These are phyloP conservation scores for Moelleriella libera DNA, from an alignment of 2,329 filamentous ascomycete genomes.

Conservation along the genomic window DNA sequence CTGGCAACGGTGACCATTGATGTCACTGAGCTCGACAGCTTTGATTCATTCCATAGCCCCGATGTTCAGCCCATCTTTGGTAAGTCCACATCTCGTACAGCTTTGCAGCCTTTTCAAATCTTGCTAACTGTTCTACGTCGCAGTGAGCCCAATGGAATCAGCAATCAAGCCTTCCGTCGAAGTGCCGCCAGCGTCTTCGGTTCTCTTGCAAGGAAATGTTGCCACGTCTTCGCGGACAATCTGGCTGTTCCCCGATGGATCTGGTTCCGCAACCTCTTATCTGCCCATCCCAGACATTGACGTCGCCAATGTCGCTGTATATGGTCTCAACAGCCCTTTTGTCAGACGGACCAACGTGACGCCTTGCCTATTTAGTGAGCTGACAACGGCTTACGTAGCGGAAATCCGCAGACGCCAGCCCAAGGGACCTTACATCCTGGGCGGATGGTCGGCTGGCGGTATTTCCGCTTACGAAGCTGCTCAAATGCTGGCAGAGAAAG, in stretches of 20 bases:
- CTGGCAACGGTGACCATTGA: not conserved
- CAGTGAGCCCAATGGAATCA: too few species aligned
- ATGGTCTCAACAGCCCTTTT: slow-evolving; percentile 4
- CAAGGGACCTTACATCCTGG: slow-evolving; percentile 1
- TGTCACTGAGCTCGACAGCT: not conserved
- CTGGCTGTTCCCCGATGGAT: slow-evolving; percentile 16
- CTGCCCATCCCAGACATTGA: slow-evolving; percentile 2
- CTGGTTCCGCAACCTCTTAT: slow-evolving; percentile 15
- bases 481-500: not conserved
- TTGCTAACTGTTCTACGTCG: too few species aligned
- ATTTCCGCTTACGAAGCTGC: not conserved
- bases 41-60: not conserved
- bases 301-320: not conserved
- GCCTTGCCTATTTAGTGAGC: not conserved
- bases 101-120: not conserved
- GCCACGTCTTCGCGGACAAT: slow-evolving; percentile 4
- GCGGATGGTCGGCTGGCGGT: slow-evolving; percentile 1
- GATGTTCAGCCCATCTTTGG: not conserved
- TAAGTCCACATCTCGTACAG: not conserved
- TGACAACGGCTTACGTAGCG: slow-evolving; percentile 1
- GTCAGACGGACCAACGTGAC: slow-evolving; percentile 1
- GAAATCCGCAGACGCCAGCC: slow-evolving; percentile 5
- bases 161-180: not conserved
- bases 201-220: slow-evolving; percentile 9
- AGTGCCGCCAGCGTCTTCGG: not conserved